These are phyloP conservation scores for Venturia nashicola DNA, from an alignment of 2,329 filamentous ascomycete genomes.

Conservation along the genomic window DNA sequence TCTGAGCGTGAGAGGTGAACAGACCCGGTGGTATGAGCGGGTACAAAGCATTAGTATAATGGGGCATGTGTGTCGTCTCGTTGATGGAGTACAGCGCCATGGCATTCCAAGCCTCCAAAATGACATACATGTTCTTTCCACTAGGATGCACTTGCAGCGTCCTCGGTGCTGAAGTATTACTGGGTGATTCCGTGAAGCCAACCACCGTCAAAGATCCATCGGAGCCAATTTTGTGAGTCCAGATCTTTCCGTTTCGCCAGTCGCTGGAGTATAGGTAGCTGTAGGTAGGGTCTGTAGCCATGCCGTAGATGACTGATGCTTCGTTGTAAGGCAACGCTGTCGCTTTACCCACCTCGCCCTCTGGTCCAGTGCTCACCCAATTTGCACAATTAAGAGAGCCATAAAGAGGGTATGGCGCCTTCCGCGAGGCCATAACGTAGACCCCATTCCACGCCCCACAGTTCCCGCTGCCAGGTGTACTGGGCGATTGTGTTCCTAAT, in stretches of 20 bases:
- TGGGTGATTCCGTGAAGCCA: constrained; percentile 60
- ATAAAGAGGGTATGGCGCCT: constrained; percentile 4
- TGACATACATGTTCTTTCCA: constrained; percentile 66
- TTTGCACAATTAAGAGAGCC: constrained; percentile 2
- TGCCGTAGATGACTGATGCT: constrained; percentile 63
- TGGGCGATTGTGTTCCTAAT: background rate
- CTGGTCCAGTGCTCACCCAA: background rate
- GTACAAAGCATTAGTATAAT: constrained; percentile 65
- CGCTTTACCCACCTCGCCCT: constrained; percentile 4
- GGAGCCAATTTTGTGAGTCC: constrained; percentile 62
- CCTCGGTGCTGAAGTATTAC: constrained; percentile 62
- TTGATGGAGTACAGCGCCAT: constrained; percentile 74
- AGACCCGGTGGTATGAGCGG: constrained; percentile 57
- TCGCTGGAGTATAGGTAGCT: constrained; percentile 70
- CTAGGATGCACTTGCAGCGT: constrained; percentile 78
- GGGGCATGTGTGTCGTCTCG: constrained; percentile 56
- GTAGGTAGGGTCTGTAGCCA: constrained; percentile 65
- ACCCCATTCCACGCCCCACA: constrained; percentile 1
- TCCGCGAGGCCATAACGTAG: constrained; percentile 5
- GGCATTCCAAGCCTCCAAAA: constrained; percentile 81
- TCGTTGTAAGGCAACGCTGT: constrained; percentile 46
- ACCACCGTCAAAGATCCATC: constrained; percentile 56
- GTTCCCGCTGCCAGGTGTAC: background rate
- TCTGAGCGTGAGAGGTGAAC: background rate
- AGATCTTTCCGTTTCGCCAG: constrained; percentile 65